phyloP scores from a whole-genome alignment of 1,284 basidiomycete genomes.

The Lignosus rhinocerotis region DNA sequence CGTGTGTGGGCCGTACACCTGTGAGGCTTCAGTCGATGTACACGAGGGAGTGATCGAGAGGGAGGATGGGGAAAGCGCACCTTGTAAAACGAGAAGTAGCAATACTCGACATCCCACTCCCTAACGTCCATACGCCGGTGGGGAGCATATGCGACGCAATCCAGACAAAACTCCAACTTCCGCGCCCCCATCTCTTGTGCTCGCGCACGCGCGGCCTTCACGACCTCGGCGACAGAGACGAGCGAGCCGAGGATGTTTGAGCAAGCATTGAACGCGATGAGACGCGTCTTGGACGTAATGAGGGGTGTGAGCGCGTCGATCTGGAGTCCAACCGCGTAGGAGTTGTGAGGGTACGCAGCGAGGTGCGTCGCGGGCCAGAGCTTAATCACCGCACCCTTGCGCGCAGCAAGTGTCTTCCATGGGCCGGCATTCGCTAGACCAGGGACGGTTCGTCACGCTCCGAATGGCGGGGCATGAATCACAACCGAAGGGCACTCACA shows the following conservation, averaged over 20 bases:
- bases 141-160: conserved; percentile 81
- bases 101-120: conserved; percentile 76
- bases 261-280: conserved; percentile 74
- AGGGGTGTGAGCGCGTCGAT: conserved; percentile 62
- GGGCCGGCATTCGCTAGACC: conserved; percentile 68
- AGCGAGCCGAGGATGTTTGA: conserved; percentile 77
- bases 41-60: neutral
- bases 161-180: conserved; percentile 67
- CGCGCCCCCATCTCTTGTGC: conserved; percentile 55
- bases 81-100: conserved; percentile 77
- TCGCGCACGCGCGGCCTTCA: conserved; percentile 49
- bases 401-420: conserved; percentile 75
- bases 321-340: conserved; percentile 63
- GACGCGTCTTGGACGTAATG: conserved; percentile 63
- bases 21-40: neutral
- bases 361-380: conserved; percentile 54
- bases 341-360: conserved; percentile 50
- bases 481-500: conserved; percentile 39
- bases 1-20: conserved; percentile 78
- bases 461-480: neutral
- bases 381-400: conserved; percentile 55
- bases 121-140: conserved; percentile 70
- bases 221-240: conserved; percentile 59
- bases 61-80: conserved; percentile 37
- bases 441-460: too few species aligned